A percentile compares a stretch with the other conserved stretches of the same genome.
Evolutionary conservation across 768 basidiomycete genomes (phyloP).

Genomic region (Rhodocollybia butyracea): DNA sequence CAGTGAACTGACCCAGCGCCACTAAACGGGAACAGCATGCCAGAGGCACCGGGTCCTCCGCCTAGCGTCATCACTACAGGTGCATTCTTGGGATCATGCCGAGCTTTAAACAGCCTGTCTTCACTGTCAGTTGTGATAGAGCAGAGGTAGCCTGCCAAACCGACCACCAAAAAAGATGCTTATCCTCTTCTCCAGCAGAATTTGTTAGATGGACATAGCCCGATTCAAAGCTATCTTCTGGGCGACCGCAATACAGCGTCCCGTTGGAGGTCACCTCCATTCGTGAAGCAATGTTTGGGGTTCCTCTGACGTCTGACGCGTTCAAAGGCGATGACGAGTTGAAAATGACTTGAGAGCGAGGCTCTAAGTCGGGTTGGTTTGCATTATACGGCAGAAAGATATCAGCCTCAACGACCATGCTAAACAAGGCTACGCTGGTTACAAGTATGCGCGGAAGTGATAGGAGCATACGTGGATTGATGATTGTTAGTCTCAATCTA

Average conservation of each 20-base stretch:
- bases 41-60: conserved; percentile 1
- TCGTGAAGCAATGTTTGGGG: not conserved
- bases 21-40: conserved; percentile 4
- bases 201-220: not conserved
- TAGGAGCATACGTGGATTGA: too few relatives aligned
- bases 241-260: not conserved
- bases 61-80: conserved; percentile 4
- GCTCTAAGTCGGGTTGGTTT: too few relatives aligned
- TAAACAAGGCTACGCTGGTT: too few relatives aligned
- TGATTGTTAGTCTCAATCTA: too few relatives aligned
- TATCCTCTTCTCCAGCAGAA: too few relatives aligned
- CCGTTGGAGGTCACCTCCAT: not conserved
- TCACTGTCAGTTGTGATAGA: not conserved
- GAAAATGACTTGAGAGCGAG: too few relatives aligned
- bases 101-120: not conserved
- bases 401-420: too few relatives aligned
- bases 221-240: not conserved
- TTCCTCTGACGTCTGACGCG: not conserved
- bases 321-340: too few relatives aligned
- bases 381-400: too few relatives aligned
- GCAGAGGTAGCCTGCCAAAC: not conserved
- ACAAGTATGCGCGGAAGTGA: too few relatives aligned
- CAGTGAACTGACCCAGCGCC: not conserved
- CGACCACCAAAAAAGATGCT: not conserved
- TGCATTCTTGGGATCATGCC: conserved; percentile 1